Conservation (phyloP, 2,329 filamentous ascomycete species). For the Pezicula neosporulosa region DNA sequence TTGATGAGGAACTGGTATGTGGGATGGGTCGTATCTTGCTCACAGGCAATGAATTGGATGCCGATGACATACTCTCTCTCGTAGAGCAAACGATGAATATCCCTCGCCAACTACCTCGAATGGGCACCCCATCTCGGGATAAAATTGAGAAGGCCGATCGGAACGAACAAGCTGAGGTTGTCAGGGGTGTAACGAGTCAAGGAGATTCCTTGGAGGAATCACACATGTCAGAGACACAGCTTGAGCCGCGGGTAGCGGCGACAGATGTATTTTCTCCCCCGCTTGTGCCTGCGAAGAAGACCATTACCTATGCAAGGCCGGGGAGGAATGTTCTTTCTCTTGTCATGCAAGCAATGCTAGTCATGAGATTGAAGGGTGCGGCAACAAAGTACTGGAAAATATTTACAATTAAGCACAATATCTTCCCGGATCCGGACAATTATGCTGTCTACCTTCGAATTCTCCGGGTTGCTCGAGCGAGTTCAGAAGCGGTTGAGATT, state of each 20-base stretch:
- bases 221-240: neutral
- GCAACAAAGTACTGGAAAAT: conserved; percentile 77
- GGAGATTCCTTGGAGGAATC: neutral
- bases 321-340: conserved; percentile 63
- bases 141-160: conserved; percentile 4
- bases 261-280: neutral
- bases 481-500: conserved; percentile 55
- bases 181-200: neutral
- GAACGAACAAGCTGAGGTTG: neutral
- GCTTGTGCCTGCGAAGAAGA: conserved; percentile 4
- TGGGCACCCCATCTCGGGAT: conserved; percentile 8
- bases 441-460: conserved; percentile 66
- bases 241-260: neutral
- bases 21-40: conserved; percentile 80
- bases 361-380: conserved; percentile 55
- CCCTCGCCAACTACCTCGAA: conserved; percentile 41
- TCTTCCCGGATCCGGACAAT: conserved; percentile 71
- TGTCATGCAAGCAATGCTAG: conserved; percentile 60
- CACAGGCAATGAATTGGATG: conserved; percentile 59
- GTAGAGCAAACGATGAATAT: conserved; percentile 82
- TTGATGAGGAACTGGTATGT: conserved; percentile 78
- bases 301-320: conserved; percentile 36
- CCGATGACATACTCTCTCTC: conserved; percentile 69
- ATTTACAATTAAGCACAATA: conserved; percentile 56
- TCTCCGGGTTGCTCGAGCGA: conserved; percentile 63